Percentiles rank a stretch among this genome's conserved stretches.
Conservation (phyloP, 441 rosid species). For the Erodium moschatum region DNA sequence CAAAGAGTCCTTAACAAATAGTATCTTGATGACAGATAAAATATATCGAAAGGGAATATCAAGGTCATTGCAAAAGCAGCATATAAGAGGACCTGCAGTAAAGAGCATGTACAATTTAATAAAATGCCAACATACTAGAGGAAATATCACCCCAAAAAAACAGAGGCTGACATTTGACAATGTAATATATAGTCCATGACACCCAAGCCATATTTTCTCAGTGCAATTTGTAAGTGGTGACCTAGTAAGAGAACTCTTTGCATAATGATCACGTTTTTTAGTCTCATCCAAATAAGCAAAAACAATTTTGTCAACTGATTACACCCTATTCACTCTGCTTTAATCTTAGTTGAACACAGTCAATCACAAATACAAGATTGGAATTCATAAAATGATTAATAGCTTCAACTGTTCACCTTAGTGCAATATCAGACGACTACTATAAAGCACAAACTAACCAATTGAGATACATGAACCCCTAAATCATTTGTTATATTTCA, state of each 20-base stretch:
- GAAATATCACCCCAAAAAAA: neutral
- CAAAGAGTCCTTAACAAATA: constrained; percentile 80
- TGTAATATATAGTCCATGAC: neutral
- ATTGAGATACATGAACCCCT: neutral
- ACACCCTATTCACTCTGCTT: too few species aligned
- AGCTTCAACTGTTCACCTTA: neutral
- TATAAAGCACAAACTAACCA: neutral
- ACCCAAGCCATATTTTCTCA: constrained; percentile 4
- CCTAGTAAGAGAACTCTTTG: too few species aligned
- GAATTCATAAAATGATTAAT: neutral
- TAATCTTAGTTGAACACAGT: too few species aligned
- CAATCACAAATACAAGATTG: too few species aligned
- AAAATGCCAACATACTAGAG: constrained; percentile 7
- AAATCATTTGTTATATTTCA: too few species aligned
- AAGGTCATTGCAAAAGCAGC: constrained; percentile 53
- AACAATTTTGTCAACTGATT: too few species aligned
- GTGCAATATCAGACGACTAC: neutral
- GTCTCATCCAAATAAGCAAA: neutral
- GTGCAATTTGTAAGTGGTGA: neutral
- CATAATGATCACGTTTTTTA: too few species aligned
- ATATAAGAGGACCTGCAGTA: constrained; percentile 75
- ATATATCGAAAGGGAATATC: constrained; percentile 84
- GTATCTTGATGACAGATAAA: constrained; percentile 70
- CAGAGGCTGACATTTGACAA: neutral
- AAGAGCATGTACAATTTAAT: constrained; percentile 18